Percentiles rank a stretch among this genome's conserved stretches.
Conservation (phyloP, 2,329 filamentous ascomycete genomes). For the Colletotrichum costaricense region DNA sequence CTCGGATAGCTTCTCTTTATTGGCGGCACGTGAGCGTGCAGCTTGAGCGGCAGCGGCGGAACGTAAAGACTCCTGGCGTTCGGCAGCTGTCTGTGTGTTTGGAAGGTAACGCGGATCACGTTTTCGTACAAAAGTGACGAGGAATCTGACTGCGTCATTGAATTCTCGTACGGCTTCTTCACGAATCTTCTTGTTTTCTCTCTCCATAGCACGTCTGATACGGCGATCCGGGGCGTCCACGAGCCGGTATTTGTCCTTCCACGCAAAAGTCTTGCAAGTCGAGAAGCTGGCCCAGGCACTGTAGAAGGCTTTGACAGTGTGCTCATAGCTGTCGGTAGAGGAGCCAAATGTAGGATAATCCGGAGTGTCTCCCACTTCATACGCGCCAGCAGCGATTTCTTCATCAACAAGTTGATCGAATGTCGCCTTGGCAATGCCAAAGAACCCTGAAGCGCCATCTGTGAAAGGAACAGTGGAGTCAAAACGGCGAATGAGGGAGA, state of each 20-base stretch:
- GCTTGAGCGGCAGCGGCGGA: conserved; percentile 87
- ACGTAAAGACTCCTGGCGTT: conserved; percentile 82
- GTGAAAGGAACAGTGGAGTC: conserved; percentile 82
- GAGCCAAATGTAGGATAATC: conserved; percentile 87
- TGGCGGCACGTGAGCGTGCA: conserved; percentile 82
- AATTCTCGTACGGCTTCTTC: conserved; percentile 89
- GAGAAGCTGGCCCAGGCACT: conserved; percentile 82
- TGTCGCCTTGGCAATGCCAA: conserved; percentile 78
- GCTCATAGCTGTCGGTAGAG: conserved; percentile 80
- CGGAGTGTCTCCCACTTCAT: conserved; percentile 68
- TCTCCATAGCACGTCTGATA: conserved; percentile 88
- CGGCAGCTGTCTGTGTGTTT: conserved; percentile 81
- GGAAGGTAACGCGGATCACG: conserved; percentile 87
- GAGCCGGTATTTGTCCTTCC: conserved; percentile 87
- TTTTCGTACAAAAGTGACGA: conserved; percentile 91
- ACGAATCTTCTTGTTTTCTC: conserved; percentile 87
- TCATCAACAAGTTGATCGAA: conserved; percentile 86
- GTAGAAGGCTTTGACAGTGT: conserved; percentile 85
- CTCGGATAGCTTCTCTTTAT: conserved; percentile 77
- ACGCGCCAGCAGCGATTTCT: conserved; percentile 80
- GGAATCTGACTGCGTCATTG: conserved; percentile 88
- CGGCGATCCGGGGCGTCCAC: conserved; percentile 89
- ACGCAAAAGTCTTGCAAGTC: conserved; percentile 87
- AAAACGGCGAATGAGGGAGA: conserved; percentile 83
- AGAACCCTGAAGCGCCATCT: conserved; percentile 86